Evolutionary conservation across 257 asterid genomes (phyloP).

Genomic region (Petrea volubilis): DNA sequence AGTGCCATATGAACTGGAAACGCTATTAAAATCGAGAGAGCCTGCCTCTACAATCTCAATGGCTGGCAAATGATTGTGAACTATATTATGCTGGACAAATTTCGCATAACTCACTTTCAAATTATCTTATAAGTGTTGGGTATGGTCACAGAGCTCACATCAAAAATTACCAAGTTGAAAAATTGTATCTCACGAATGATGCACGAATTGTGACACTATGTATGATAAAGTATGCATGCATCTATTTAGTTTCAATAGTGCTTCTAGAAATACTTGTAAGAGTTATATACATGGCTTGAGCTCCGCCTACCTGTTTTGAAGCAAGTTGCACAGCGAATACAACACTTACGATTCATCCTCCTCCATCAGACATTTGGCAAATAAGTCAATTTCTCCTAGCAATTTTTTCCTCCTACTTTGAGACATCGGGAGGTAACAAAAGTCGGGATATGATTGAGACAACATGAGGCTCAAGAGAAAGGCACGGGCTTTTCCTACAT

Average conservation of each 20-base stretch:
- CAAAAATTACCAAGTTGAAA: no score
- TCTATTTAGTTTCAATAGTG: neutral
- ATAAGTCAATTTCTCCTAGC: conserved; percentile 67
- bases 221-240: neutral
- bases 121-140: no score
- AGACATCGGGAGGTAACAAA: conserved; percentile 23
- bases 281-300: neutral
- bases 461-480: conserved; percentile 49
- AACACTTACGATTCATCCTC: conserved; percentile 33
- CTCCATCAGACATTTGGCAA: conserved; percentile 62
- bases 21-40: no score
- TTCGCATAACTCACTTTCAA: no score
- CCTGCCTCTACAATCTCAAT: no score
- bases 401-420: conserved; percentile 38
- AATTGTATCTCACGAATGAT: no score
- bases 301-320: neutral
- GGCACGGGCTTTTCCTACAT: conserved; percentile 37
- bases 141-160: no score
- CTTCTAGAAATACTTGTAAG: neutral
- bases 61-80: no score
- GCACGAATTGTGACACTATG: no score
- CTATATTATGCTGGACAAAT: no score
- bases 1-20: no score
- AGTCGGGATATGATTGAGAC: conserved; percentile 31
- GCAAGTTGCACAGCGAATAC: neutral